Evolutionary conservation across 768 basidiomycete genomes (phyloP), one percentile per base, ranked within the genome.

Genomic region (Chalciporus chontae): DNA sequence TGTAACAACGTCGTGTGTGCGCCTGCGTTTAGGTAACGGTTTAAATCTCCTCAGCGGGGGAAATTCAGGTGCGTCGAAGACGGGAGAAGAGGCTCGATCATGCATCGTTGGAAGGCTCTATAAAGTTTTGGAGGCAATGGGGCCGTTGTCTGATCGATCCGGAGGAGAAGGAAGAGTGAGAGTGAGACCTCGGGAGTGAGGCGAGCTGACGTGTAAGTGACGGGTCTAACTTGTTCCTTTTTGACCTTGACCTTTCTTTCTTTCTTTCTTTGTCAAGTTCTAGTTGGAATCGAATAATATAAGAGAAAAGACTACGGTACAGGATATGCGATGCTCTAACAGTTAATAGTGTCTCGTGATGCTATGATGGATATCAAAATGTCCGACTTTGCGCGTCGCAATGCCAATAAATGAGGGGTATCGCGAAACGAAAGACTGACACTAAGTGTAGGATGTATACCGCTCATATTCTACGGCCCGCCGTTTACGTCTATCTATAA

Each of bases 21-120:
- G 80, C 53, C 83, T 77, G 56, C 88, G 79, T 71, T 88, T 89
- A 23, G 89, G 87, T 37, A 89, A 75, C 36, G 89, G 88, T 64
- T 88, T 90, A 60, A 89, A 77, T 54, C 82, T 74, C 57, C 87
- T 76, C 45, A 81, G 70, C 34, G 78, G 66, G 38, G 80, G 78
- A 63, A 83, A 78, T 61, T 85, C 83, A 56, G 83, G 77, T 49
- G 76, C 71, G 69, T 85, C 84, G 71, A 84, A 83, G 56, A 80
- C 71, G 45, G 83, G 79, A 47, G 83, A 77, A 58, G 77, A 66
- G 61, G 71, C 72, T 57, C 75, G 73, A 50, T 56, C 56, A 66
- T 80, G 77, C 81, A 83, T 83, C 45, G 59, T 61, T 51, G 52
- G 47, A 47, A 26, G 15, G 43, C 31, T 47, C 47, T 37, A 19